Base-by-base conservation (phyloP, 805 yeast genomes). In the Yarrowia sp. region DNA sequence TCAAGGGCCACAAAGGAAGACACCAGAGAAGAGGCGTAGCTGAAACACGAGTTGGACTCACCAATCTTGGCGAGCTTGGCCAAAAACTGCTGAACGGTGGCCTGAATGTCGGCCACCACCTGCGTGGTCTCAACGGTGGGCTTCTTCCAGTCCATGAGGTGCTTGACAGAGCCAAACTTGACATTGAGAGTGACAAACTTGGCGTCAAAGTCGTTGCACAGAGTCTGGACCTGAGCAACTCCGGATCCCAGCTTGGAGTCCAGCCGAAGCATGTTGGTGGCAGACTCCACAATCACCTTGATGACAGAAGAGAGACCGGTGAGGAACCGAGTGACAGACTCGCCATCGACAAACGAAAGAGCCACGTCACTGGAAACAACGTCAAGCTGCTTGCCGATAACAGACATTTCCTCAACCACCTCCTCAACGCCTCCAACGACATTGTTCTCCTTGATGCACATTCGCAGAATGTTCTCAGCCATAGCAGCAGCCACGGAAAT, bases 401-500 rank as follows among this genome's bases (percentile, higher is more conserved):
- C 33, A 10, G 38, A 9, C 36, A 55, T 9, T 20, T 24, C 47
- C 20, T 20, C 6, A 19, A 39, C 47, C 15, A 14, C 47, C 30
- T 13, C 13, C 40, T 58, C 50, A 6, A 58, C 64, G 5, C n/a
- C 17, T 2, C 64, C 64, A 42, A 58, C n/a, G 39, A 43, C 50
- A 17, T 58, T 58, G 40, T 58, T 58, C 50, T 58, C 46, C 50
- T 43, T 58, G 42, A 58, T 19, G 10, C 64, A 58, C 64, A 58
- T 58, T 46, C 55, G 42, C 66, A 61, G 34, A 24, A 46, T 38
- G 55, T 61, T 61, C 10, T 61, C 66, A 55, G 66, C 55, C 53
- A 66, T 44, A 12, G 53, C 20, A 39, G 40, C 10, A 38, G 49
- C 34, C 71, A 71, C 0, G 72, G 38, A 46, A 46, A 61, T 19